Evolutionary conservation across 2,329 filamentous ascomycete genomes (phyloP).

Genomic region (Botryotinia convoluta): DNA sequence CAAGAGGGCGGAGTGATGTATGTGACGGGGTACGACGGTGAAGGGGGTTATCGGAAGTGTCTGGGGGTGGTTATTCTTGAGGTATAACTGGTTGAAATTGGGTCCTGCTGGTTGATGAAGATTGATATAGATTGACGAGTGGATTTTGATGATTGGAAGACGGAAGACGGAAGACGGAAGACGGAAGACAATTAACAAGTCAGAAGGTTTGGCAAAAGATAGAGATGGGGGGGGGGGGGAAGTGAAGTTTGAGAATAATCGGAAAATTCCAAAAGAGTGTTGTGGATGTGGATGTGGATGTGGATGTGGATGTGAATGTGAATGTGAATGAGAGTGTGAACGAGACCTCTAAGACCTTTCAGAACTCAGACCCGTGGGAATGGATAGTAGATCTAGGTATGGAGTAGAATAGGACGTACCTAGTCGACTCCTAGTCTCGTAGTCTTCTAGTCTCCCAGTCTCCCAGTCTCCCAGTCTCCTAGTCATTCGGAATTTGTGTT

Average conservation of each 20-base stretch:
- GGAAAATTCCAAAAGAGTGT: background rate
- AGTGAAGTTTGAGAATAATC: background rate
- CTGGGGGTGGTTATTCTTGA: constrained; percentile 5
- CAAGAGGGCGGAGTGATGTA: constrained; percentile 24
- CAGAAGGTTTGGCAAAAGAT: constrained; percentile 3
- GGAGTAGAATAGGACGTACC: background rate
- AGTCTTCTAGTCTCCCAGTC: background rate
- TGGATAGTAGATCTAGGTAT: background rate
- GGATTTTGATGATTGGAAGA: background rate
- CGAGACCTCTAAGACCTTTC: background rate
- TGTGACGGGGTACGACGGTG: constrained; percentile 23
- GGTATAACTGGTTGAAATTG: constrained; percentile 13
- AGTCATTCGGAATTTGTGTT: background rate
- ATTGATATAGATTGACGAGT: constrained; percentile 16
- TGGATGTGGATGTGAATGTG: background rate
- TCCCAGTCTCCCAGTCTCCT: too few relatives aligned
- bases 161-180: background rate
- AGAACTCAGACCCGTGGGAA: background rate
- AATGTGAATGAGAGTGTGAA: background rate
- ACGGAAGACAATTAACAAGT: constrained; percentile 8
- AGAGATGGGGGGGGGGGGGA: background rate
- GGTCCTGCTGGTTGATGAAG: constrained; percentile 4
- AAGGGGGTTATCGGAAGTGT: constrained; percentile 16
- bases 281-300: background rate
- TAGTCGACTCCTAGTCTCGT: background rate